phyloP scores from a whole-genome alignment of 1,284 basidiomycete species.

The Quambalaria eucalypti region DNA sequence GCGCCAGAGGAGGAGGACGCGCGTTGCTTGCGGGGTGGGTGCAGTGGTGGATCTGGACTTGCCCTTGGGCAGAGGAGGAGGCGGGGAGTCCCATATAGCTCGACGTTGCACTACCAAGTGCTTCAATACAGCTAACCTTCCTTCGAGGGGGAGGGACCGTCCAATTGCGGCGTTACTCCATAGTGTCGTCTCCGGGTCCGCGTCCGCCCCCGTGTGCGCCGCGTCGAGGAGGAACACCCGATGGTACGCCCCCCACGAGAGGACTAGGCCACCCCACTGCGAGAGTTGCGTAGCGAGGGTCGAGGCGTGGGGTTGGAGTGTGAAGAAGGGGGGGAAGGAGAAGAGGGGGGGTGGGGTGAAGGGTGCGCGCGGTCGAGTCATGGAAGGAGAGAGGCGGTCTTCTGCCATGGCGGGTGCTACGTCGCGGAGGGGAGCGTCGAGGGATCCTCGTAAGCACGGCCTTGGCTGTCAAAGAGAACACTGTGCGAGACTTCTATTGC shows the following conservation, averaged over 20 bases:
- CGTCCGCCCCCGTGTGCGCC: too few species aligned
- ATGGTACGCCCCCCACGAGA: conserved; percentile 48
- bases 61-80: too few species aligned
- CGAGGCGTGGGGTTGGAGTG: conserved; percentile 52
- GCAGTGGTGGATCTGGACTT: not conserved
- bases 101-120: conserved; percentile 28
- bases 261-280: conserved; percentile 51
- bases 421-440: too few species aligned
- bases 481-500: not conserved
- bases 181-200: not conserved
- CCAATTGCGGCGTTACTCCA: not conserved
- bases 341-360: conserved; percentile 49
- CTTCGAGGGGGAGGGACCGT: conserved; percentile 13
- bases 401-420: too few species aligned
- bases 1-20: too few species aligned
- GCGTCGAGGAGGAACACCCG: conserved; percentile 49
- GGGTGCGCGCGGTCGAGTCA: not conserved
- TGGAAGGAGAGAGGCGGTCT: too few species aligned
- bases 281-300: conserved; percentile 50
- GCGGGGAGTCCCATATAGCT: conserved; percentile 19
- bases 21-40: too few species aligned
- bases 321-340: conserved; percentile 56
- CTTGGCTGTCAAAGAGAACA: not conserved
- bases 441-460: not conserved
- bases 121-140: conserved; percentile 18